Percentiles rank a stretch among this genome's conserved stretches.
phyloP scores from a whole-genome alignment of 768 basidiomycete species.

The Suillus decipiens region DNA sequence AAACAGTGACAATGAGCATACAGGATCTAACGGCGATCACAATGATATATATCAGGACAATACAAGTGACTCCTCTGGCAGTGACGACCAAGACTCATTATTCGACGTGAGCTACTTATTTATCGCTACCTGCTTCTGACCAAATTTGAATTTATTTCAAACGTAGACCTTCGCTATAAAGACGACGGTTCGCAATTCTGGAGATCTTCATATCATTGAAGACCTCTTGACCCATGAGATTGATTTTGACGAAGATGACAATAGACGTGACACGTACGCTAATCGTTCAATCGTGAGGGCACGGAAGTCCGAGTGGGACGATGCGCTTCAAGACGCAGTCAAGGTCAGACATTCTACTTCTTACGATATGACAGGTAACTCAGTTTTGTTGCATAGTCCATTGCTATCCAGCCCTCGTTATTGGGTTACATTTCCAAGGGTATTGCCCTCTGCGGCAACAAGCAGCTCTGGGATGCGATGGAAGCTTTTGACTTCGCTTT shows the following conservation, averaged over 20 bases:
- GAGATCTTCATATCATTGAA: not conserved
- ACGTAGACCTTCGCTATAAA: not conserved
- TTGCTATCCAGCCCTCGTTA: slow-evolving; percentile 1
- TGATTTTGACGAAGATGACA: not conserved
- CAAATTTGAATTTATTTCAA: not conserved
- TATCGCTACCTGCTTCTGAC: not conserved
- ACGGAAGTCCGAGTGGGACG: not conserved
- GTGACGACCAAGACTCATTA: not conserved
- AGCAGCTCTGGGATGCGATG: not conserved
- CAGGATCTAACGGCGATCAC: not conserved
- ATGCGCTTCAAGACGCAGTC: not conserved
- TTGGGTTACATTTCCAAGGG: not conserved
- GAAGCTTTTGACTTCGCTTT: not conserved
- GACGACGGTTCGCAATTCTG: not conserved
- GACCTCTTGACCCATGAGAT: not conserved
- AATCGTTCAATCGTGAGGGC: slow-evolving; percentile 3
- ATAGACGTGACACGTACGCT: not conserved
- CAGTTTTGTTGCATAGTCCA: not conserved
- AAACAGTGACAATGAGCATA: not conserved
- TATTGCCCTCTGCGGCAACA: not conserved
- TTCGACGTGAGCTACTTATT: not conserved
- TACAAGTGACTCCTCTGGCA: not conserved
- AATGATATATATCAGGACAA: not conserved
- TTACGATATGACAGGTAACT: not conserved
- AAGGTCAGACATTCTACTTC: not conserved